Conservation (phyloP, 352 stramenopile genomes). For the Phytophthora cryptogea region DNA sequence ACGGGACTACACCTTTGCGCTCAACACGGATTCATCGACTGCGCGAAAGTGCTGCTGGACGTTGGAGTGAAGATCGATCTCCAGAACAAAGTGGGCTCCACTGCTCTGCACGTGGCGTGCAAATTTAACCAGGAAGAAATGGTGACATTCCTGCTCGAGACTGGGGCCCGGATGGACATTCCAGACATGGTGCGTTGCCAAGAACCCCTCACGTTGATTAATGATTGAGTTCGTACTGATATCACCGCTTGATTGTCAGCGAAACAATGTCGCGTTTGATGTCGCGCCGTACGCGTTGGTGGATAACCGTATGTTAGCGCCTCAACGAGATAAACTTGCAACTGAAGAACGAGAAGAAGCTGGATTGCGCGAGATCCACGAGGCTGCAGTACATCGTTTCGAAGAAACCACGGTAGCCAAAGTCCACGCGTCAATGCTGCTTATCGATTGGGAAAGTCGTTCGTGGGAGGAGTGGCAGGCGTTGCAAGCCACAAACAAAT, state of each 20-base stretch:
- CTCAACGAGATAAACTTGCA: slow-evolving; percentile 26
- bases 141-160: slow-evolving; percentile 42
- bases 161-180: slow-evolving; percentile 45
- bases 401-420: slow-evolving; percentile 21
- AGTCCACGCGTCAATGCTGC: slow-evolving; percentile 36
- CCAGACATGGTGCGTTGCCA: slow-evolving; percentile 45
- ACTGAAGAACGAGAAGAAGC: slow-evolving; percentile 22
- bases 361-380: slow-evolving; percentile 23
- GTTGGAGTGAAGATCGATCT: slow-evolving; percentile 38
- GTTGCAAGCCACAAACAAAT: slow-evolving; percentile 19
- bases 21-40: slow-evolving; percentile 47
- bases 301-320: slow-evolving; percentile 44
- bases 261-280: slow-evolving; percentile 54
- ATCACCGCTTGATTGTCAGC: slow-evolving; percentile 16
- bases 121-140: slow-evolving; percentile 48
- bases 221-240: slow-evolving; percentile 1
- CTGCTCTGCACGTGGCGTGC: slow-evolving; percentile 60
- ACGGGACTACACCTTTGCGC: slow-evolving; percentile 59
- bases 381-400: slow-evolving; percentile 17
- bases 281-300: slow-evolving; percentile 49
- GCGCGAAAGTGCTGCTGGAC: slow-evolving; percentile 47
- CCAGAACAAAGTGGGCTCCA: slow-evolving; percentile 64
- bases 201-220: not conserved
- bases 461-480: slow-evolving; percentile 28
- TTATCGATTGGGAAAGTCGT: slow-evolving; percentile 44